Evolutionary conservation across 306 rosid species (phyloP).

Genomic region (Cercis canadensis): DNA sequence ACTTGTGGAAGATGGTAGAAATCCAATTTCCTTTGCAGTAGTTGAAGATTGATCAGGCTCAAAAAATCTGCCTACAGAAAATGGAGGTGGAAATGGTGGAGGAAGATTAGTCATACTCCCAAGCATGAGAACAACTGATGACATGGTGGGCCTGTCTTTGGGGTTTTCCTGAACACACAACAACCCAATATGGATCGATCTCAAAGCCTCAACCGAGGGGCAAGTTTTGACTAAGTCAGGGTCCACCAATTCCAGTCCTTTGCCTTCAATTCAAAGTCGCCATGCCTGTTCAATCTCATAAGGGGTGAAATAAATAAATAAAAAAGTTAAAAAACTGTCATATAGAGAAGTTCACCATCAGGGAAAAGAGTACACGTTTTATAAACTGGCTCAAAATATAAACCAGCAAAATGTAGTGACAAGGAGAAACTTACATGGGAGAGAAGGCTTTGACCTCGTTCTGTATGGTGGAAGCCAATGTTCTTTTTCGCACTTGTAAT

Average conservation of each 20-base stretch:
- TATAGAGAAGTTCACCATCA: too few species aligned
- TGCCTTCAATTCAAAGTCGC: slow-evolving; percentile 30
- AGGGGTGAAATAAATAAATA: too few species aligned
- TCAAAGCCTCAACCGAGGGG: slow-evolving; percentile 6
- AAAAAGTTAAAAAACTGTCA: too few species aligned
- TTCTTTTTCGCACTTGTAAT: slow-evolving; percentile 25
- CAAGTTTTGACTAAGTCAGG: not conserved
- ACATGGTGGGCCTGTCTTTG: too few species aligned
- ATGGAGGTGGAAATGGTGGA: slow-evolving; percentile 19
- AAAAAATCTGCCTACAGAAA: slow-evolving; percentile 8
- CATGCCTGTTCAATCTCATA: slow-evolving; percentile 17
- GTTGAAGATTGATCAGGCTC: slow-evolving; percentile 13
- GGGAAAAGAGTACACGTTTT: too few species aligned
- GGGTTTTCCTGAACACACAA: slow-evolving; percentile 38
- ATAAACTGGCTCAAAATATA: too few species aligned
- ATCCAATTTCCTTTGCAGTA: too few species aligned
- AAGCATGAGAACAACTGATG: slow-evolving; percentile 26
- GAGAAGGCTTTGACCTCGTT: slow-evolving; percentile 5
- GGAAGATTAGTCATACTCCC: slow-evolving; percentile 28
- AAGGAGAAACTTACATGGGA: slow-evolving; percentile 29
- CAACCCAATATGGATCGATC: slow-evolving; percentile 41
- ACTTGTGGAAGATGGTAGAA: not conserved
- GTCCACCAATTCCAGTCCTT: slow-evolving; percentile 22
- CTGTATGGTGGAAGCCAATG: not conserved
- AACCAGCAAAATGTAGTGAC: too few species aligned